These are phyloP conservation scores for Ophiocordyceps camponoti-saundersi DNA, from an alignment of 2,329 filamentous ascomycete species.

Conservation along the genomic window DNA sequence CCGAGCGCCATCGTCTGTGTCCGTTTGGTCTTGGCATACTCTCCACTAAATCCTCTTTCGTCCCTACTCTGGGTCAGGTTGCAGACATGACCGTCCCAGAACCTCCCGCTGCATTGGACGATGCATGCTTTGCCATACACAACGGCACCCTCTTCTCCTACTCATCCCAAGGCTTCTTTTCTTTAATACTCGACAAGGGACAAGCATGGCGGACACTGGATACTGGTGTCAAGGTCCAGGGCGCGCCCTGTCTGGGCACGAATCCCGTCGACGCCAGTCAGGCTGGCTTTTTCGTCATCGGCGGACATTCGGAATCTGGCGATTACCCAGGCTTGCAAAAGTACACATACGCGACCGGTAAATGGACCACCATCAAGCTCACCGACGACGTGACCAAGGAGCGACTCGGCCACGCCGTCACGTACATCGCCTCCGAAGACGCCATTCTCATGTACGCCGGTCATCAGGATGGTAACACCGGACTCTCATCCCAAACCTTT, in stretches of 20 bases:
- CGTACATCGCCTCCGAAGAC: constrained; percentile 53
- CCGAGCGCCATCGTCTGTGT: neutral
- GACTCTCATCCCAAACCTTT: constrained; percentile 57
- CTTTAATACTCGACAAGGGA: constrained; percentile 49
- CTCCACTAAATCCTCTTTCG: neutral
- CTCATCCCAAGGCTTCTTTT: constrained; percentile 57
- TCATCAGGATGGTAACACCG: constrained; percentile 38
- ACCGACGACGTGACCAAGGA: constrained; percentile 41
- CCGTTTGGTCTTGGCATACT: neutral
- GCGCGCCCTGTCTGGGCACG: constrained; percentile 61
- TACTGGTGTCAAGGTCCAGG: constrained; percentile 53
- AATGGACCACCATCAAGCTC: constrained; percentile 31
- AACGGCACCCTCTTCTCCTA: constrained; percentile 75
- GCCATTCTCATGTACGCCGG: constrained; percentile 72
- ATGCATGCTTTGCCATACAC: constrained; percentile 68
- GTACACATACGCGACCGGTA: constrained; percentile 34
- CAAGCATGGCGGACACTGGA: constrained; percentile 53
- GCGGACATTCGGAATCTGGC: constrained; percentile 40
- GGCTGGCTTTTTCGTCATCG: constrained; percentile 63
- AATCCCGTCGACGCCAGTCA: constrained; percentile 38
- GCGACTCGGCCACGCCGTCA: constrained; percentile 56
- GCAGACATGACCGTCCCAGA: constrained; percentile 52
- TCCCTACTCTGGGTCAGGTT: constrained; percentile 1
- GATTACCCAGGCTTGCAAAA: constrained; percentile 62
- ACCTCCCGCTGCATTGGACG: constrained; percentile 52